phyloP scores from a whole-genome alignment of 2,329 filamentous ascomycete genomes.

The Pseudocercospora crystallina region DNA sequence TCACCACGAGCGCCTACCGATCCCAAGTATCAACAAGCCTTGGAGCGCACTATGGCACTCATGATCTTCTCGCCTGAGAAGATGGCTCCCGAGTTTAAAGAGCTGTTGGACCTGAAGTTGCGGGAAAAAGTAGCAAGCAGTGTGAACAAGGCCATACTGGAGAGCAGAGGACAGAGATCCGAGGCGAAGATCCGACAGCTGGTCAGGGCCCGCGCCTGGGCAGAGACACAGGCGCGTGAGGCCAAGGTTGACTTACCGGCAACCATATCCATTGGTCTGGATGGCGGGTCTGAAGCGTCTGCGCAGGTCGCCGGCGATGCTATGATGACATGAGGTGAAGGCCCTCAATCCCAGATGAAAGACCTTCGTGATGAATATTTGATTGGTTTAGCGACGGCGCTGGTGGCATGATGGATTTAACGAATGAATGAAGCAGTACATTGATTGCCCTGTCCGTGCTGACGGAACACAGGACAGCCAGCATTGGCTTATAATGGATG shows the following conservation, averaged over 20 bases:
- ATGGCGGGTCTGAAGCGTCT: conserved; percentile 24
- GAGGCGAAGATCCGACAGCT: conserved; percentile 82
- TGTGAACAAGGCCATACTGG: conserved; percentile 86
- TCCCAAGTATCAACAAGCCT: conserved; percentile 75
- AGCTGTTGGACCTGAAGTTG: conserved; percentile 74
- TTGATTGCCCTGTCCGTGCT: too few relatives aligned
- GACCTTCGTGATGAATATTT: conserved; percentile 5
- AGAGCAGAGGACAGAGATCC: conserved; percentile 67
- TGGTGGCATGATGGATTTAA: conserved; percentile 13
- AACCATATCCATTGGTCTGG: conserved; percentile 43
- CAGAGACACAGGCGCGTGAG: conserved; percentile 63
- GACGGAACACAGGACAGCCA: too few relatives aligned
- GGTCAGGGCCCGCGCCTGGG: conserved; percentile 80
- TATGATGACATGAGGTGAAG: conserved; percentile 23
- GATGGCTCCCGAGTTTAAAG: conserved; percentile 71
- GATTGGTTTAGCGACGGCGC: conserved; percentile 27
- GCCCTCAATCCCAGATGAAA: conserved; percentile 8
- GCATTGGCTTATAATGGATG: too few relatives aligned
- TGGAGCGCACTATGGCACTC: conserved; percentile 91
- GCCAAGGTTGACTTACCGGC: conserved; percentile 43
- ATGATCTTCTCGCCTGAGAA: conserved; percentile 83
- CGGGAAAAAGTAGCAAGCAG: conserved; percentile 79
- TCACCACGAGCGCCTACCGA: conserved; percentile 83
- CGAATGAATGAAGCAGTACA: too few relatives aligned
- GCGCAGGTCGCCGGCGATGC: conserved; percentile 18